Conservation (phyloP, 306 rosid species). For the Cicer arietinum region DNA sequence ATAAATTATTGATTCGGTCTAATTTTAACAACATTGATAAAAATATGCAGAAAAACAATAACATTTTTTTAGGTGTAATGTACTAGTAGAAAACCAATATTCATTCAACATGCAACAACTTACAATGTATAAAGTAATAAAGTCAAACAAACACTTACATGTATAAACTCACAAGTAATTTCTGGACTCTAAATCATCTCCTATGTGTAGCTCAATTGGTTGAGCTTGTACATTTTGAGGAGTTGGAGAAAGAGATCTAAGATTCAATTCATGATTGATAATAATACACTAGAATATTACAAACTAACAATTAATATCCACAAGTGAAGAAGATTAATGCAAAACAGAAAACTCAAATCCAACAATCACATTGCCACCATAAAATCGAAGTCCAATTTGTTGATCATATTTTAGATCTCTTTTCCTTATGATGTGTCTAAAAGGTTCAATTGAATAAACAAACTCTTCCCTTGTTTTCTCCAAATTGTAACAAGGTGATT, state of each 20-base stretch:
- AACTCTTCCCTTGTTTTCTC: slow-evolving; percentile 50
- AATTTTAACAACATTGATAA: too few species aligned
- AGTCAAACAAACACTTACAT: too few species aligned
- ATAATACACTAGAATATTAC: not conserved
- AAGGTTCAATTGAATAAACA: slow-evolving; percentile 60
- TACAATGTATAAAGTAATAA: too few species aligned
- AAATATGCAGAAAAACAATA: too few species aligned
- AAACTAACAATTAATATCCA: slow-evolving; percentile 17
- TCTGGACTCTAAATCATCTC: too few species aligned
- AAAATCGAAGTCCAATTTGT: slow-evolving; percentile 59
- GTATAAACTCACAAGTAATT: too few species aligned
- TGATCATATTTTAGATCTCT: slow-evolving; percentile 55
- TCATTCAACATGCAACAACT: too few species aligned
- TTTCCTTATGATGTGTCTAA: slow-evolving; percentile 46
- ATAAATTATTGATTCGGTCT: too few species aligned
- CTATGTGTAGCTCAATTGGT: too few species aligned
- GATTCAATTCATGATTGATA: not conserved
- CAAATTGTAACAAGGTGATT: slow-evolving; percentile 44
- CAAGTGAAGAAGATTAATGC: slow-evolving; percentile 38
- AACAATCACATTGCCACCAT: slow-evolving; percentile 16
- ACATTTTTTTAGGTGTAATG: too few species aligned
- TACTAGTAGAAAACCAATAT: too few species aligned
- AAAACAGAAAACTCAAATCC: slow-evolving; percentile 55
- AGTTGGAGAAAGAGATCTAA: not conserved
- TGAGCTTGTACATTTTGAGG: too few species aligned